phyloP scores from a whole-genome alignment of 2,329 filamentous ascomycete genomes.

The Exophiala alcalophila region DNA sequence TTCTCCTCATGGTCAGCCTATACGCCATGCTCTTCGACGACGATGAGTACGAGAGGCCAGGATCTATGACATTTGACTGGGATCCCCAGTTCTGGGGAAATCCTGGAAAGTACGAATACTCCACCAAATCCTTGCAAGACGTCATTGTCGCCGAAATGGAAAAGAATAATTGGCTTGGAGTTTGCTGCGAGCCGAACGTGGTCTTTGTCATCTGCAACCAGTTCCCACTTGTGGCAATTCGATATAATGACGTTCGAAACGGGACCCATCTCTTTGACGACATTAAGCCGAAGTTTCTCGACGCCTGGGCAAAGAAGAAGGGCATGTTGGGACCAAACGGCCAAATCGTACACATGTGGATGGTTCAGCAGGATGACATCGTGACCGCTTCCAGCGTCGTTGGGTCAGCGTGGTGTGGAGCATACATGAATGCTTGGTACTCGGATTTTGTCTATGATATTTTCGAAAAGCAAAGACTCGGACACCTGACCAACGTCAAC shows the following conservation, averaged over 20 bases:
- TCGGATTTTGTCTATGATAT: slow-evolving; percentile 31
- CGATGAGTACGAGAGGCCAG: slow-evolving; percentile 37
- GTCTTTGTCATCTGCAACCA: slow-evolving; percentile 41
- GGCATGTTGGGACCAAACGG: background rate
- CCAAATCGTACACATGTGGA: slow-evolving; percentile 1
- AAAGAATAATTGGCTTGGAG: slow-evolving; percentile 39
- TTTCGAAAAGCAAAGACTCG: slow-evolving; percentile 26
- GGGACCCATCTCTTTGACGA: slow-evolving; percentile 34
- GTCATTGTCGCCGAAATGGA: slow-evolving; percentile 40
- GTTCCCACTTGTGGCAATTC: slow-evolving; percentile 42
- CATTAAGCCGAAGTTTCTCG: no score
- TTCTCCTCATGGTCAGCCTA: no score
- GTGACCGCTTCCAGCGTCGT: slow-evolving; percentile 4
- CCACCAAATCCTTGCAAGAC: slow-evolving; percentile 35
- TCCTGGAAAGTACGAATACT: slow-evolving; percentile 36
- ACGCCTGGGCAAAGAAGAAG: background rate
- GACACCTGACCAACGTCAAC: slow-evolving; percentile 30
- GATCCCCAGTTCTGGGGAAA: slow-evolving; percentile 41
- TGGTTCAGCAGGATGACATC: slow-evolving; percentile 5
- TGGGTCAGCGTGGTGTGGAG: slow-evolving; percentile 13
- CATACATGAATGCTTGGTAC: slow-evolving; percentile 40
- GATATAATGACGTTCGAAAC: slow-evolving; percentile 37
- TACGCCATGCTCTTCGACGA: no score
- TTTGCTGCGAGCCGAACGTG: slow-evolving; percentile 44
- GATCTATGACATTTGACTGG: slow-evolving; percentile 38